A percentile compares a stretch with the other conserved stretches of the same genome.
phyloP scores from a whole-genome alignment of 2,329 filamentous ascomycete genomes.

The Colletotrichum chrysophilum region DNA sequence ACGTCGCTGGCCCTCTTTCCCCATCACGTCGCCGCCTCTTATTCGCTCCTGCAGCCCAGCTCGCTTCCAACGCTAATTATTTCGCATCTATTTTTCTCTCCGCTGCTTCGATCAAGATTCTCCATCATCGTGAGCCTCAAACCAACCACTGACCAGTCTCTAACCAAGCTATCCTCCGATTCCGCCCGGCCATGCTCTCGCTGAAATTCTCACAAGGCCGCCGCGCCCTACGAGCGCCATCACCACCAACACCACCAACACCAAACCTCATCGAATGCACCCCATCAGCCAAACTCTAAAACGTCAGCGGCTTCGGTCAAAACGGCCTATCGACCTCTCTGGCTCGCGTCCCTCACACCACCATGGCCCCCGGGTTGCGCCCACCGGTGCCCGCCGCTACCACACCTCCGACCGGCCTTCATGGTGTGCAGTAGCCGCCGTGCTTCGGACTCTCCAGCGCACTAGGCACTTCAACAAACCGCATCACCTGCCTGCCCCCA shows the following conservation, averaged over 20 bases:
- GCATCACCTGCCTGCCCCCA: background rate
- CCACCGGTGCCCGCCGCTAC: background rate
- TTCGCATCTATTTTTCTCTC: conserved; percentile 4
- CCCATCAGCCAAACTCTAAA: background rate
- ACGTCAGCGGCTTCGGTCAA: background rate
- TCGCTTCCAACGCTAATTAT: conserved; percentile 6
- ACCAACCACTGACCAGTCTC: background rate
- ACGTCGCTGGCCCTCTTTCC: background rate
- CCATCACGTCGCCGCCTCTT: background rate
- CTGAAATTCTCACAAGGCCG: background rate
- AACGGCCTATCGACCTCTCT: background rate
- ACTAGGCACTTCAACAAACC: background rate
- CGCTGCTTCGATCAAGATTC: background rate
- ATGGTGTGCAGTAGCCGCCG: background rate
- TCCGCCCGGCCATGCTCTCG: background rate
- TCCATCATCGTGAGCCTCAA: background rate
- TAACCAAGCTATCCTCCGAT: background rate
- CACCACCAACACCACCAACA: background rate
- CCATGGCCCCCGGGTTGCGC: background rate
- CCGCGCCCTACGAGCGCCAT: background rate
- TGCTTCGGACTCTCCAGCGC: background rate
- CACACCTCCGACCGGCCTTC: background rate
- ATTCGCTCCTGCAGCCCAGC: background rate
- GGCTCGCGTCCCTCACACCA: background rate
- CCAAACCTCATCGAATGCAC: background rate